Percentiles rank a stretch among this genome's conserved stretches.
phyloP scores from a whole-genome alignment of 129 eudicot genomes.

The Flaveria linearis region DNA sequence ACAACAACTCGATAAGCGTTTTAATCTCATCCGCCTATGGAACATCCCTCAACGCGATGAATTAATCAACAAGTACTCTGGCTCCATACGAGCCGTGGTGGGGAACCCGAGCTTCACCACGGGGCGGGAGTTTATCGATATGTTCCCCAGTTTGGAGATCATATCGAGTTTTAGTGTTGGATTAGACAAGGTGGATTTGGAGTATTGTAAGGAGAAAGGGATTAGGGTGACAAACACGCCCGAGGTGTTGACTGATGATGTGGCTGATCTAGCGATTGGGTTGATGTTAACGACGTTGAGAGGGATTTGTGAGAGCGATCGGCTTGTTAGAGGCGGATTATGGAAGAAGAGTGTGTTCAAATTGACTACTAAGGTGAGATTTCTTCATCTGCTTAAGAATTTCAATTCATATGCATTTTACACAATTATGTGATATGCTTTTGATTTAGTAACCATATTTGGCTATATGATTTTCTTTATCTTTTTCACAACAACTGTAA shows the following conservation, averaged over 20 bases:
- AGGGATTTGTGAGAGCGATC: constrained; percentile 58
- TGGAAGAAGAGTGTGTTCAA: constrained; percentile 59
- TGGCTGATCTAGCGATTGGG: constrained; percentile 64
- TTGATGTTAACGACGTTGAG: constrained; percentile 60
- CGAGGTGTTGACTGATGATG: constrained; percentile 64
- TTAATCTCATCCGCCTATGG: constrained; percentile 58
- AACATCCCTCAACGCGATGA: constrained; percentile 30
- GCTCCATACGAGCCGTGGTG: constrained; percentile 53
- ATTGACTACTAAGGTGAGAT: constrained; percentile 59
- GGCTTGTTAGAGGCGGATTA: constrained; percentile 50
- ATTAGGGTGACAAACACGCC: constrained; percentile 68
- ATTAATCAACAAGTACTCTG: constrained; percentile 39
- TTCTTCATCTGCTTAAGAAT: background rate
- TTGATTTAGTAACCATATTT: no score
- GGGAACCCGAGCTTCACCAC: constrained; percentile 40
- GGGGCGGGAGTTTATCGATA: constrained; percentile 50
- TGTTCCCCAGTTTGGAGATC: constrained; percentile 55
- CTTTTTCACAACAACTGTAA: no score
- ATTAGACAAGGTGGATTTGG: constrained; percentile 58
- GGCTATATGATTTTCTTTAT: no score
- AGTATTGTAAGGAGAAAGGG: constrained; percentile 58
- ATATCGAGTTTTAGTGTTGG: constrained; percentile 62
- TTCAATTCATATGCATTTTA: no score
- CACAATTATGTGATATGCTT: no score
- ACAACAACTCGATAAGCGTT: constrained; percentile 54